These are phyloP conservation scores for Tricladium varicosporioides DNA, from an alignment of 2,329 filamentous ascomycete species.

Conservation along the genomic window DNA sequence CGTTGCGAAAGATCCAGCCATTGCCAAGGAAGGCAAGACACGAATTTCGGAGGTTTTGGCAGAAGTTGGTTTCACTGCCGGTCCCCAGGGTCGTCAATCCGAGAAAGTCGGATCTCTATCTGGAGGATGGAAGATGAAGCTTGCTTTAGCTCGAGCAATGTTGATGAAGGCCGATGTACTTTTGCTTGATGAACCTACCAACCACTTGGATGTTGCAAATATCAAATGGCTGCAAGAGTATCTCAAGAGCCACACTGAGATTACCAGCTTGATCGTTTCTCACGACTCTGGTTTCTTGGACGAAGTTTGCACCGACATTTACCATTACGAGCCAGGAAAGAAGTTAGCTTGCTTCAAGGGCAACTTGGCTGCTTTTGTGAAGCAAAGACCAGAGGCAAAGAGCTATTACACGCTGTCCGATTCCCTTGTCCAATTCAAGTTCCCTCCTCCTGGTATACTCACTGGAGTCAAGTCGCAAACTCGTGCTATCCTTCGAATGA, in stretches of 20 bases:
- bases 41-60: conserved; percentile 80
- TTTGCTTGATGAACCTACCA: conserved; percentile 96
- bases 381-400: conserved; percentile 89
- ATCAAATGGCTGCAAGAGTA: conserved; percentile 96
- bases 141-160: conserved; percentile 94
- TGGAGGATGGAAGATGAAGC: conserved; percentile 99
- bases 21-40: conserved; percentile 73
- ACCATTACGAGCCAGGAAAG: conserved; percentile 95
- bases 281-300: conserved; percentile 98
- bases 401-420: conserved; percentile 96
- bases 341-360: conserved; percentile 87
- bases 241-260: conserved; percentile 91
- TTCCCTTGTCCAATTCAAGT: conserved; percentile 92
- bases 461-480: conserved; percentile 95
- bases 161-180: conserved; percentile 95
- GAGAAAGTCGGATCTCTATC: conserved; percentile 92
- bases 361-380: conserved; percentile 81
- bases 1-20: conserved; percentile 82
- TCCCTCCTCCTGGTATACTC: conserved; percentile 91
- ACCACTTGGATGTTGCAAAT: conserved; percentile 95
- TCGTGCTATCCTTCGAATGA: conserved; percentile 93
- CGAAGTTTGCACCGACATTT: conserved; percentile 96
- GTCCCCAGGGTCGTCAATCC: conserved; percentile 82
- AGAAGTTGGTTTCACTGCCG: conserved; percentile 91
- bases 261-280: conserved; percentile 95